Conservation (phyloP, 179 eudicot genomes). For the Nepenthes alata region DNA sequence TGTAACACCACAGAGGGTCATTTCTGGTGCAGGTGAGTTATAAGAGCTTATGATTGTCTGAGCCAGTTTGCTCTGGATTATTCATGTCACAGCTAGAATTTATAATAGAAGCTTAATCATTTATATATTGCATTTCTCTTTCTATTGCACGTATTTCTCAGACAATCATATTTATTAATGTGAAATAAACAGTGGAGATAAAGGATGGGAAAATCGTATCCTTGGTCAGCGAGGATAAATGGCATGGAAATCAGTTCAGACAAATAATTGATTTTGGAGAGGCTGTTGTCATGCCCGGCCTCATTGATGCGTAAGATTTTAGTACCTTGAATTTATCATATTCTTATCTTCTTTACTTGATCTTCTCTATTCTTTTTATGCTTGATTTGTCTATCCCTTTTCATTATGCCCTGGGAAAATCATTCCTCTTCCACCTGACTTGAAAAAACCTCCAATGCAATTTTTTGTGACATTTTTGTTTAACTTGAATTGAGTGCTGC, state of each 20-base stretch:
- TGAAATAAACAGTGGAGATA: slow-evolving; percentile 63
- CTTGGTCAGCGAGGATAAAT: slow-evolving; percentile 48
- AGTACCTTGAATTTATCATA: not conserved
- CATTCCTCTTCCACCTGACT: not conserved
- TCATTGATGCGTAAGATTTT: slow-evolving; percentile 74
- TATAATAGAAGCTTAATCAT: not conserved
- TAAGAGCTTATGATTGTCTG: not conserved
- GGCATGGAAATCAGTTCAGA: slow-evolving; percentile 34
- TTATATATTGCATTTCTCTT: not conserved
- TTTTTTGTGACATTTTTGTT: not conserved
- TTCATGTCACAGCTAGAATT: not conserved
- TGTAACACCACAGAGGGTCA: slow-evolving; percentile 60
- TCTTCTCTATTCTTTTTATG: slow-evolving; percentile 2
- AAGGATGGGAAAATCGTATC: slow-evolving; percentile 63
- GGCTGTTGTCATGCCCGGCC: slow-evolving; percentile 96
- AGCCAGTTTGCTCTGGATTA: not conserved
- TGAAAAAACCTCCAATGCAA: not conserved
- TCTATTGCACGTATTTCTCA: not conserved
- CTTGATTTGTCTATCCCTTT: not conserved
- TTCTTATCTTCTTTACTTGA: not conserved
- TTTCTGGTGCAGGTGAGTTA: slow-evolving; percentile 77
- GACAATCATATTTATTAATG: slow-evolving; percentile 18
- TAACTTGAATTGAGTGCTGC: not conserved
- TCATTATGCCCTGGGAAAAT: not conserved
- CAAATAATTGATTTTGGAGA: slow-evolving; percentile 66